Evolutionary conservation across 805 yeast genomes (phyloP).

Genomic region (Candida tibetensis): DNA sequence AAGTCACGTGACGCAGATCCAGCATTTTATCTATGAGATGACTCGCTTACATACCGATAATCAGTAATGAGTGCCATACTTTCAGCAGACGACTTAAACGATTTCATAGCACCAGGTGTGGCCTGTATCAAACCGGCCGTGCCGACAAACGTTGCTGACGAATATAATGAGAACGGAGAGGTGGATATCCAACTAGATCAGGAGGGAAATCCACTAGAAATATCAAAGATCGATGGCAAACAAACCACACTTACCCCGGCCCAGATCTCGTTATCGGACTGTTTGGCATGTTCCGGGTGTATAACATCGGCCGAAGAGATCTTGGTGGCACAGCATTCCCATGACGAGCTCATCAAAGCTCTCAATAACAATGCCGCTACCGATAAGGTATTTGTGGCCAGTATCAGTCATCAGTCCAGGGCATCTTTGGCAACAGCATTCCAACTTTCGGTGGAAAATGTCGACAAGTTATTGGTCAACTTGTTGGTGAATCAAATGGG

Average conservation of each 20-base stretch:
- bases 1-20: not conserved
- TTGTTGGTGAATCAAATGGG: conserved; percentile 62
- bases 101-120: conserved; percentile 89
- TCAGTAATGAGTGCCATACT: conserved; percentile 75
- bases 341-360: conserved; percentile 67
- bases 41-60: conserved; percentile 1
- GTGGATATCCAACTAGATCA: conserved; percentile 58
- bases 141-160: conserved; percentile 23
- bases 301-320: conserved; percentile 97
- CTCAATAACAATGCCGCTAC: conserved; percentile 32
- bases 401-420: conserved; percentile 83
- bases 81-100: conserved; percentile 88
- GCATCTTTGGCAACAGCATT: conserved; percentile 76
- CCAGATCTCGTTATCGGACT: conserved; percentile 85
- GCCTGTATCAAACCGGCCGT: conserved; percentile 88
- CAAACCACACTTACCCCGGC: conserved; percentile 64
- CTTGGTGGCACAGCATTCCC: conserved; percentile 85
- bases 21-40: not conserved
- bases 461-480: conserved; percentile 60
- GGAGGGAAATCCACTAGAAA: conserved; percentile 64
- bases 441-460: conserved; percentile 46
- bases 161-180: conserved; percentile 25
- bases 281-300: conserved; percentile 96
- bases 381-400: conserved; percentile 58
- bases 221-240: conserved; percentile 57